These are phyloP conservation scores for Aspergillus carbonarius DNA, from an alignment of 2,329 filamentous ascomycete species.

Conservation along the genomic window DNA sequence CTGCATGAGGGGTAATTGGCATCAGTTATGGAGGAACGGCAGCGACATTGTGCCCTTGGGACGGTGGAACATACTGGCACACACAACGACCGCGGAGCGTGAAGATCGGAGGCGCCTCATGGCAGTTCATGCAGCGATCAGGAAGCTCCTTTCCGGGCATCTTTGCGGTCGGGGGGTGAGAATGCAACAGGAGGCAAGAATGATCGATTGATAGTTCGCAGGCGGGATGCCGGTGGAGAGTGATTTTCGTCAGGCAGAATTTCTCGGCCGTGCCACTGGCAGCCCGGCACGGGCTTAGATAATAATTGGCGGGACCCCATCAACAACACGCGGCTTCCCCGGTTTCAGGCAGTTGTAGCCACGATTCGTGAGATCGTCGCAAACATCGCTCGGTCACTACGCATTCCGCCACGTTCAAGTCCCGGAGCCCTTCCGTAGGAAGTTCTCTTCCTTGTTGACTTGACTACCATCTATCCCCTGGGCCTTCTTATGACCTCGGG, in stretches of 20 bases:
- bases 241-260: slow-evolving; percentile 18
- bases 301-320: slow-evolving; percentile 23
- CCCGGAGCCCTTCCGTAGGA: background rate
- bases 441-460: background rate
- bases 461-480: background rate
- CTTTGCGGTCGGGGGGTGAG: slow-evolving; percentile 1
- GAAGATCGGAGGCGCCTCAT: slow-evolving; percentile 50
- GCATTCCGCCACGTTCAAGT: background rate
- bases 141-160: slow-evolving; percentile 36
- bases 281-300: slow-evolving; percentile 25
- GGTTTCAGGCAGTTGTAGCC: slow-evolving; percentile 19
- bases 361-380: slow-evolving; percentile 13
- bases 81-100: slow-evolving; percentile 59
- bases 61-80: slow-evolving; percentile 52
- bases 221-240: slow-evolving; percentile 2
- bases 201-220: background rate
- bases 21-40: background rate
- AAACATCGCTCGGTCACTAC: background rate
- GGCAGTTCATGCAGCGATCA: slow-evolving; percentile 58
- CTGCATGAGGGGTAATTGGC: slow-evolving; percentile 40
- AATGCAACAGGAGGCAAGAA: no score
- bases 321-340: slow-evolving; percentile 26
- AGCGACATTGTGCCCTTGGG: background rate
- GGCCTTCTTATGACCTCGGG: slow-evolving; percentile 21
- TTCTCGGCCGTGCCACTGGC: slow-evolving; percentile 15